Evolutionary conservation across 345 rosid species (phyloP).

Genomic region (Triadica sebifera): DNA sequence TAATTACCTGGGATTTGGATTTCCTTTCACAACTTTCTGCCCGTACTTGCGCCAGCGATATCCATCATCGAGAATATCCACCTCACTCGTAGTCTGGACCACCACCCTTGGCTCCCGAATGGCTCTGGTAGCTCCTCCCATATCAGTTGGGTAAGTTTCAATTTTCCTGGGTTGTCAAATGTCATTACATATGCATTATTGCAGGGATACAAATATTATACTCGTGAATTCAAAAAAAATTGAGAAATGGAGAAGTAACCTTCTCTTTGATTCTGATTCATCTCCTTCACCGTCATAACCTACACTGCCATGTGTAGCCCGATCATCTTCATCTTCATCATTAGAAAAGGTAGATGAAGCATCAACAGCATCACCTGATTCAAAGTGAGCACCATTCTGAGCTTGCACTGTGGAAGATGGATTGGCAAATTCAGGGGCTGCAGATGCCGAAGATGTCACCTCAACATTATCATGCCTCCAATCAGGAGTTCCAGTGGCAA

Average conservation of each 20-base stretch:
- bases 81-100: slow-evolving; percentile 97
- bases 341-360: slow-evolving; percentile 39
- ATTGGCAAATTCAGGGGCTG: slow-evolving; percentile 50
- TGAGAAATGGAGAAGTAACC: slow-evolving; percentile 14
- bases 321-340: slow-evolving; percentile 36
- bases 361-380: slow-evolving; percentile 71
- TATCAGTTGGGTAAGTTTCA: slow-evolving; percentile 27
- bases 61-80: slow-evolving; percentile 95
- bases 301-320: slow-evolving; percentile 29
- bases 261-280: slow-evolving; percentile 38
- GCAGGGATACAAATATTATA: background rate
- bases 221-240: background rate
- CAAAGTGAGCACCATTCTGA: slow-evolving; percentile 49
- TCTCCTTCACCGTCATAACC: slow-evolving; percentile 34
- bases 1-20: slow-evolving; percentile 88
- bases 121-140: slow-evolving; percentile 63
- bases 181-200: background rate
- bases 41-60: slow-evolving; percentile 98
- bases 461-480: slow-evolving; percentile 56
- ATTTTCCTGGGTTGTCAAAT: slow-evolving; percentile 23
- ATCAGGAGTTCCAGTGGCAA: slow-evolving; percentile 37
- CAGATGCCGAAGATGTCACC: slow-evolving; percentile 31
- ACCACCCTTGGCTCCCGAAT: slow-evolving; percentile 97
- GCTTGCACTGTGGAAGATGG: slow-evolving; percentile 42
- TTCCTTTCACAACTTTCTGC: slow-evolving; percentile 99